These are phyloP conservation scores for Serendipita sp. DNA, from an alignment of 768 basidiomycete species.

Conservation along the genomic window DNA sequence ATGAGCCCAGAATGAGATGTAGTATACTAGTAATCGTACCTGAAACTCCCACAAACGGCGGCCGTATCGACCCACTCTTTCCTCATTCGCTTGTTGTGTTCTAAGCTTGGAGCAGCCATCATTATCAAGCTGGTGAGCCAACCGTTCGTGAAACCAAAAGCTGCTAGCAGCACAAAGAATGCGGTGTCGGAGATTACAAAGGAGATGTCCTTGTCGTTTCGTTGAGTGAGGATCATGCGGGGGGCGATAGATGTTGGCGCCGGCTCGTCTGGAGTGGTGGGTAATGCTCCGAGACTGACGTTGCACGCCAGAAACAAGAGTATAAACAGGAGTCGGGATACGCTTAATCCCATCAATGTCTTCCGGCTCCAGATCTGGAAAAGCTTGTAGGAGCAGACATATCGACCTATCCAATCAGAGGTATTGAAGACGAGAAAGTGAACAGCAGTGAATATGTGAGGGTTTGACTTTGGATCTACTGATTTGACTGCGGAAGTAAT, in stretches of 20 bases:
- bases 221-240: no score
- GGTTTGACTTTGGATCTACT: constrained; percentile 40
- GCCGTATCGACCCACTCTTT: constrained; percentile 3
- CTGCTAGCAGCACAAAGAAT: constrained; percentile 57
- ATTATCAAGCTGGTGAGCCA: constrained; percentile 63
- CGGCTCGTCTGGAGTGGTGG: background rate
- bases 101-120: constrained; percentile 68
- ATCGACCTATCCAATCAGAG: constrained; percentile 58
- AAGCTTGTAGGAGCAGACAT: constrained; percentile 45
- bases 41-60: background rate
- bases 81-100: constrained; percentile 36
- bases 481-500: constrained; percentile 65
- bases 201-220: no score
- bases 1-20: background rate
- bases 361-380: constrained; percentile 55
- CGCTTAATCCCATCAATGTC: constrained; percentile 44
- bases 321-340: constrained; percentile 64
- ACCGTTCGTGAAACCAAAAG: constrained; percentile 69
- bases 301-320: constrained; percentile 86
- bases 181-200: constrained; percentile 29
- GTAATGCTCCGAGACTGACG: constrained; percentile 31
- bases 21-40: background rate
- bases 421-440: constrained; percentile 65
- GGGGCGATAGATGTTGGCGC: constrained; percentile 46
- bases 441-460: constrained; percentile 63